Conservation (phyloP, 1,284 basidiomycete species). For the Leccinum pachyderme region DNA sequence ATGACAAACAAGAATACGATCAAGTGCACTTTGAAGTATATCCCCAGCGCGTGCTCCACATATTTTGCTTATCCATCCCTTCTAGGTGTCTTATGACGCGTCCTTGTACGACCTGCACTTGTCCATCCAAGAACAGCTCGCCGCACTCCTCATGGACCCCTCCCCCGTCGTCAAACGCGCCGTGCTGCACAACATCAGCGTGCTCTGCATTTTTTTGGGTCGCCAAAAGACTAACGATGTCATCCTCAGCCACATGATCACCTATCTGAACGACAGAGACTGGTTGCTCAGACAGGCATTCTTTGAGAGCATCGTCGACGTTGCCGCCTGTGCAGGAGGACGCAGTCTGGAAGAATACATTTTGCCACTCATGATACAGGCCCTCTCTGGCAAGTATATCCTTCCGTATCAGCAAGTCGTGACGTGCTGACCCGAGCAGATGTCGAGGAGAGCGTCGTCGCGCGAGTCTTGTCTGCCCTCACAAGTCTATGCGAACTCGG, state of each 20-base stretch:
- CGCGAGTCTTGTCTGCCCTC: slow-evolving; percentile 81
- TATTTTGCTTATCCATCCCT: slow-evolving; percentile 26
- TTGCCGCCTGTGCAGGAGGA: slow-evolving; percentile 89
- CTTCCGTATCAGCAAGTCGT: background rate
- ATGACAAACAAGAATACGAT: slow-evolving; percentile 70
- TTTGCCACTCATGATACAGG: slow-evolving; percentile 92
- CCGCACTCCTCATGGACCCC: slow-evolving; percentile 71
- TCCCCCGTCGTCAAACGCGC: slow-evolving; percentile 78
- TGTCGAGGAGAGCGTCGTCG: slow-evolving; percentile 91
- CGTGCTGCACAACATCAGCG: slow-evolving; percentile 77
- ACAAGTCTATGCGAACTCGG: slow-evolving; percentile 85
- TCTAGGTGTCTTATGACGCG: slow-evolving; percentile 83
- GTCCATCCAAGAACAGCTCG: slow-evolving; percentile 86
- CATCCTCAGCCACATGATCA: slow-evolving; percentile 96
- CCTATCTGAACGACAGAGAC: slow-evolving; percentile 94
- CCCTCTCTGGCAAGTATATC: slow-evolving; percentile 71
- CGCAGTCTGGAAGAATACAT: slow-evolving; percentile 86
- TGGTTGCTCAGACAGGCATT: slow-evolving; percentile 91
- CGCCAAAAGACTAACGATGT: slow-evolving; percentile 93
- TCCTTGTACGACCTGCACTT: slow-evolving; percentile 83
- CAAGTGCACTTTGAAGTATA: slow-evolving; percentile 65
- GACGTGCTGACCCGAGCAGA: slow-evolving; percentile 50
- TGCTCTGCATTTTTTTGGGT: slow-evolving; percentile 91
- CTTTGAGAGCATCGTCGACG: slow-evolving; percentile 93
- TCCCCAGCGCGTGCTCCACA: background rate